Conservation (phyloP, 192 early-diverging fungal species). For the Coemansia sp. region DNA sequence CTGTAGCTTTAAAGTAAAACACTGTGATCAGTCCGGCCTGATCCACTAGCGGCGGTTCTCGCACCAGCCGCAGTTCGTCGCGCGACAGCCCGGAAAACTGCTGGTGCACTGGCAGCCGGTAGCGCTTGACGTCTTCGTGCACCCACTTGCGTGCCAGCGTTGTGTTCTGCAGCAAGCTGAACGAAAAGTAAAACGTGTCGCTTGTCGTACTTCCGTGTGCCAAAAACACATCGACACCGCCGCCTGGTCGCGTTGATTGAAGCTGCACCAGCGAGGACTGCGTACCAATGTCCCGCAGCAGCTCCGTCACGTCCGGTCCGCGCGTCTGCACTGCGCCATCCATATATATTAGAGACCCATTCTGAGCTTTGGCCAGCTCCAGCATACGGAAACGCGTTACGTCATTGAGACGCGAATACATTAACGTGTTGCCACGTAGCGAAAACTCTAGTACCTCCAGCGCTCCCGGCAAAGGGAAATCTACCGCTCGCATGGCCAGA, state of each 20-base stretch:
- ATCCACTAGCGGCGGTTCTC: conserved; percentile 45
- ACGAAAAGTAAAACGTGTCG: conserved; percentile 53
- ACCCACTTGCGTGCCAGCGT: conserved; percentile 27
- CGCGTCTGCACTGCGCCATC: conserved; percentile 20
- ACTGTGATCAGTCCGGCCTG: conserved; percentile 46
- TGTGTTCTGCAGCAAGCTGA: conserved; percentile 48
- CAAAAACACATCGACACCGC: conserved; percentile 42
- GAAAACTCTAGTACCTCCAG: conserved; percentile 50
- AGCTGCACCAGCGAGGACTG: conserved; percentile 47
- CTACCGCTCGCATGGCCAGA: conserved; percentile 15
- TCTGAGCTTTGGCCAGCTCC: conserved; percentile 16
- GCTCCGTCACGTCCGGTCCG: conserved; percentile 35
- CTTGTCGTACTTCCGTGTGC: conserved; percentile 35
- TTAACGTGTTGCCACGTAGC: conserved; percentile 36
- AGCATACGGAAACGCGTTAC: conserved; percentile 47
- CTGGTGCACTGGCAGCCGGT: conserved; percentile 49
- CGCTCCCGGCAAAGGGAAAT: conserved; percentile 32
- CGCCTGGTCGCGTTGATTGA: conserved; percentile 37
- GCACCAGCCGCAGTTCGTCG: conserved; percentile 52
- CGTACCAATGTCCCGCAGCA: conserved; percentile 36
- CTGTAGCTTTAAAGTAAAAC: conserved; percentile 53
- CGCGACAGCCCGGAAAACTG: conserved; percentile 53
- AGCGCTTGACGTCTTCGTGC: conserved; percentile 42
- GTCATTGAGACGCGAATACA: conserved; percentile 51
- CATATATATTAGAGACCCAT: conserved; percentile 22